phyloP scores from a whole-genome alignment of 768 basidiomycete genomes.

The Brasilioporus rufonigricans region DNA sequence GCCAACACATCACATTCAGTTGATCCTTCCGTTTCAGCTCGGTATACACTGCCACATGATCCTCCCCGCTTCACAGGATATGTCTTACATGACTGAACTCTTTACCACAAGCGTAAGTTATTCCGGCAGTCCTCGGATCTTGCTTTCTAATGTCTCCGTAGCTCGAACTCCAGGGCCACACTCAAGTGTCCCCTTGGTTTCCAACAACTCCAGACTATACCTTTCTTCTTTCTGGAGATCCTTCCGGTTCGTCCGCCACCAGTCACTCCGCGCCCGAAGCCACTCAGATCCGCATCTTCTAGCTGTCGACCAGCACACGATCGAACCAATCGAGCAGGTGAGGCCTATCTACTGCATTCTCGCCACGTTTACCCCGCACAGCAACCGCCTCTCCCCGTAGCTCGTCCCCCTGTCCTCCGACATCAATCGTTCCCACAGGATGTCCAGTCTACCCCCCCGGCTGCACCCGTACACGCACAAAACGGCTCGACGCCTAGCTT shows the following conservation, averaged over 20 bases:
- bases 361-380: conserved; percentile 11
- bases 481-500: conserved; percentile 43
- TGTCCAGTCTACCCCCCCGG: conserved; percentile 15
- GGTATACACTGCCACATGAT: conserved; percentile 60
- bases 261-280: neutral
- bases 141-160: conserved; percentile 6
- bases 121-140: neutral
- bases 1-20: conserved; percentile 2
- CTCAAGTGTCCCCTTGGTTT: conserved; percentile 38
- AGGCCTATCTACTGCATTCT: neutral
- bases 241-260: conserved; percentile 16
- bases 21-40: conserved; percentile 38
- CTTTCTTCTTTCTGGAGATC: conserved; percentile 45
- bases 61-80: conserved; percentile 44
- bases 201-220: conserved; percentile 36
- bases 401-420: conserved; percentile 24
- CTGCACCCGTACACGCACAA: conserved; percentile 12
- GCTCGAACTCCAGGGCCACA: conserved; percentile 26
- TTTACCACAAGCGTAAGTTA: conserved; percentile 44
- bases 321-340: conserved; percentile 15
- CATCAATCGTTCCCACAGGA: conserved; percentile 31
- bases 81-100: conserved; percentile 45
- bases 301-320: conserved; percentile 12
- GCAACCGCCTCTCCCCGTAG: neutral
- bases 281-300: neutral